Evolutionary conservation across 129 eudicot genomes (phyloP), one percentile per base, ranked within the genome.

Genomic region (Solidago caesia): DNA sequence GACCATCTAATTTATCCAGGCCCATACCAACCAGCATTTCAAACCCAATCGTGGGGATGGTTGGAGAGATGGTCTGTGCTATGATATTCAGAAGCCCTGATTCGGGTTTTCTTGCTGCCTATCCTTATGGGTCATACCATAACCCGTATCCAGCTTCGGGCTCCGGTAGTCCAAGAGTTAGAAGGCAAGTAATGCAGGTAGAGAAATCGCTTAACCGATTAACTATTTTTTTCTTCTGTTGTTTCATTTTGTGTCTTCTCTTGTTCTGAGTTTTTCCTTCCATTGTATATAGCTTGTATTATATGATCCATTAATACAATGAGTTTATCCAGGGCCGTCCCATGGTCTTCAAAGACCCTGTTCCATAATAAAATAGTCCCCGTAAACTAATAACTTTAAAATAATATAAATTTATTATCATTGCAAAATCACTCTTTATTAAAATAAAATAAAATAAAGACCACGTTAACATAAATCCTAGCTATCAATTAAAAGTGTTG

Each of bases 191-290:
- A 64, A 58, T 89, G 88, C 90, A 86, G 75, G 76, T 83, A 21
- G 96, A 89, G 67, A 89, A 87, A 84, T 92, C 96, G 8, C 94
- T 92, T 21, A 86, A 85, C 76, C 82, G 98, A 68, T 79, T 92
- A 15, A 82, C 92, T 11, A 83, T 89, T 26, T 92, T 92, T 72
- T 81, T 92, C 16, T 77, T 89, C 60, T 89, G 91, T 81, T 87
- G 96, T 83, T 72, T 89, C 47, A 52, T 85, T 57, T 77, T 92
- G 85, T 92, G 96, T 83, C 91, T 92, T 83, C 59, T 92, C 49
- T 79, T 88, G 52, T 92, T 92, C 78, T 92, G 85, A 89, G 80
- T 7, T 11, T 53, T 26, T 43, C 13, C 13, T 57, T 58, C 46
- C 39, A 4, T 26, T 79, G 70, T 83, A 78, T 79, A 70, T 70